Evolutionary conservation across 208 protist genomes (phyloP), one percentile per base, ranked within the genome.

Genomic region (Wallacemonas sp.): DNA sequence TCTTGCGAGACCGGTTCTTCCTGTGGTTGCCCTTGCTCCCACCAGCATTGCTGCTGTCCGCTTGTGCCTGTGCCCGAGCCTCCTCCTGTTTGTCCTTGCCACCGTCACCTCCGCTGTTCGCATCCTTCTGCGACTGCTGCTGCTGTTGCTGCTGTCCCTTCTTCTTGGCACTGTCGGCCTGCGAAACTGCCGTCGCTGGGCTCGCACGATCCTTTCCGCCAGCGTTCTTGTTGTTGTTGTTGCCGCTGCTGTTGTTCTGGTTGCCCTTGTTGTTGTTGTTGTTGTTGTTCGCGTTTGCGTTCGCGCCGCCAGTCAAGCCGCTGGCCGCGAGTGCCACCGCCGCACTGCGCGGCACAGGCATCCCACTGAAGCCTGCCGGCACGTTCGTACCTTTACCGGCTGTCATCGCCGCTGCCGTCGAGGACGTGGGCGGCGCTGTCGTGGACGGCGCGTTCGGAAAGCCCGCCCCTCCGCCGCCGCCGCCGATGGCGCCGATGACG

Each of bases 181-280:
- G 64, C 18, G 39, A 38, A 26, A 39, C 29, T 39, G 57, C 46
- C 32, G 52, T 31, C 38, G 42, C 38, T 3, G 52, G 26, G 38
- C 22, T 54, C 32, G 26, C 14, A 5, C 61, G 42, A 39, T 18
- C 26, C 22, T 57, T 74, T 7, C 36, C 41, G 26, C 20, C 39
- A 49, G 25, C 57, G 42, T 20, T 14, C n/a, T 73, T 55, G 54
- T 55, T 72, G 42, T 39, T 69, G 52, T 38, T 39, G 55, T n/a
- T n/a, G n/a, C n/a, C n/a, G n/a, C n/a, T n/a, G n/a, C n/a, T 25
- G 5, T 25, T 41, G 26, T 39, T 57, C 7, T 36, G 23, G 1
- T 54, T 55, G 23, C 16, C 16, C 4, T 57, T 28, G 33, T 16
- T 50, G n/a, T n/a, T 3, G 52, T 29, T 14, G 36, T 29, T n/a